Base-by-base conservation (phyloP, 352 stramenopile species). In the Phytophthora rubi region DNA sequence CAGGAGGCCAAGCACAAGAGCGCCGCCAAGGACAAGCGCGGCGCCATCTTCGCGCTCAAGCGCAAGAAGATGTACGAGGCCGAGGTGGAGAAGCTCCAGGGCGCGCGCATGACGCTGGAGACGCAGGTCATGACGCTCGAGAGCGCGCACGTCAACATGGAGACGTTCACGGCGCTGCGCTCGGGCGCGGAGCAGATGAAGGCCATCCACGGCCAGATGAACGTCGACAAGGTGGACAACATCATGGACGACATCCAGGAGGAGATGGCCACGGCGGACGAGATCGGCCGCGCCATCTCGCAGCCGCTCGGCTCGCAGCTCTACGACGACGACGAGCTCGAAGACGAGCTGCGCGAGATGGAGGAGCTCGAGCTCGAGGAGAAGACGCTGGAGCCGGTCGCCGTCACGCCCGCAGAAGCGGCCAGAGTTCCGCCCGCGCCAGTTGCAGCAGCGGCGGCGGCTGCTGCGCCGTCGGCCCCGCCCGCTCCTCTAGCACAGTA, bases 61-160 rank as follows among this genome's bases (percentile, higher is more conserved):
- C 91, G 96, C 69, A 99, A 99, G 89, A 99, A 99, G 70, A 96
- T 99, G 81, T 99, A 98, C 75, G 97, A 99, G 74, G 87, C 91
- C 45, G 97, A 99, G 77, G 91, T 99, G 48, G 96, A 99, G 72
- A 99, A 99, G 85, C 97, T 99, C 63, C 88, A 98, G 74, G 92
- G 93, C 53, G 89, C 98, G 21, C 96, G 98, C 68, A 99, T 99
- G 91, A 99, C 96, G 54, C 84, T 99, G 15, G 96, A 99, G 85
- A 94, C 86, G 57, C 90, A 96, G 68, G 86, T 94, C 39, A 97
- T 98, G 79, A 95, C 93, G 56, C 83, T 98, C 48, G 93, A 98
- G 77, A 94, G 85, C 53, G 91, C 93, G 32, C 90, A 96, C 68
- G 92, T 97, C 51, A 99, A 99, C 80, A 98, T 98, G 77, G 91